Evolutionary conservation across 495 filamentous ascomycete species (phyloP), one percentile per base, ranked within the genome.

Genomic region (Hypomontagnella monticulosa): DNA sequence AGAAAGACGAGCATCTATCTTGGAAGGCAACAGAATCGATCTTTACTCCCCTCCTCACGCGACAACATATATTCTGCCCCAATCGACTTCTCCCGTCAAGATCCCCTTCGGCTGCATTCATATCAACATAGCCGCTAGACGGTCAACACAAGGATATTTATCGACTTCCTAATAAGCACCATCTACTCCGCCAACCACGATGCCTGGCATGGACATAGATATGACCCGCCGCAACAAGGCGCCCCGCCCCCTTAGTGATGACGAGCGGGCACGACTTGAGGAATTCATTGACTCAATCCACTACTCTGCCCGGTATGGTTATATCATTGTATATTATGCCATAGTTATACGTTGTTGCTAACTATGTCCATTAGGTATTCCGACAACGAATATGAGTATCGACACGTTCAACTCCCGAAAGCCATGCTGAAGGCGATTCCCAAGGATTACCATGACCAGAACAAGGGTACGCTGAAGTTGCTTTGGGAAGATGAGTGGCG

Each of bases 401-500:
- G 95, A 49, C 95, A 99, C 76, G 95, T 99, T 23, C 93, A 97
- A 75, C 87, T 99, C 20, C 95, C 95, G 4, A 98, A 98, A 77
- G 88, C 90, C 47, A 99, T 99, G 95, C 86, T 99, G 41, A 99
- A 98, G 78, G 90, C 87, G 32, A 98, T 99, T 63, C 95, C 95
- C 10, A 85, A 93, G 73, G 96, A 96, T 53, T 99, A 98, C 76
- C 96, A 97, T 71, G 95, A 98, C 71, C 84, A 86, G 30, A 79
- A 88, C 15, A 93, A 96, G 68, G 94, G 95, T 36, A 97, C 94
- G 4, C 80, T 99, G 78, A 99, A 99, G 78, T 79, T 99, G 60
- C 80, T 99, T 47, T 97, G 95, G 92, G 95, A 99, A 77, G 96
- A 98, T 49, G 95, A 99, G 76, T 99, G 95, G 95, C 85, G 95